Evolutionary conservation across 768 basidiomycete species (phyloP), one percentile per base, ranked within the genome.

Genomic region (Mrakia gelida): DNA sequence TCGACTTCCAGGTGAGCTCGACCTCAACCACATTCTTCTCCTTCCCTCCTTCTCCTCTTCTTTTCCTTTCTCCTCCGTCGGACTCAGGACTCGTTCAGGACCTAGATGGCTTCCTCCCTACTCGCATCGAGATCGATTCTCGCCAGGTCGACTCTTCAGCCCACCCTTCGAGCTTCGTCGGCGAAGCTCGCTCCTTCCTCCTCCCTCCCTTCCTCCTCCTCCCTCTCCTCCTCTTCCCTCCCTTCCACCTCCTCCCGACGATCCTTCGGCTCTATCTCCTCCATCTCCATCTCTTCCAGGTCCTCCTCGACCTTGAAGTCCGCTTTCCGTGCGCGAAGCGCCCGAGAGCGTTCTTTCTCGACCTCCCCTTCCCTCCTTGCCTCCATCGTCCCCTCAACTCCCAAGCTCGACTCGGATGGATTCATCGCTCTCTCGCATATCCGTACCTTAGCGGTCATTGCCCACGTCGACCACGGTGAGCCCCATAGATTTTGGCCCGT

Each of bases 391-490:
- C 72, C 77, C 3, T 78, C 77, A 3, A 78, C 73, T 5, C 77
- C 77, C 3, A 45, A 68, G 21, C 34, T 75, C 28, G 73, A 78
- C 72, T 43, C 63, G 15, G 52, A 67, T 28, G 77, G 77, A 38
- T 45, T 43, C 49, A 73, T 73, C 3, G 63, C 63, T 5, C 72
- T 78, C 28, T 54, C 63, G 16, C 62, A 78, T 52, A 78, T 78
- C 56, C 61, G 77, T 5, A 78, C 77, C 11, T 52, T 78, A 26
- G 77, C 77, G 21, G 77, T 78, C 21, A 61, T 78, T 38, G 77
- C 77, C 21, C 77, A 78, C 67, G 77, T 78, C 30, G 77, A 78
- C n/a, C 77, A 78, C 32, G 77, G 59, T 63, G 26, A 10, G 16
- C 32, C 21, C 23, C 73, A 6, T 2, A 49, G 15, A 10, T 49